These are phyloP conservation scores for Exophiala calicioides DNA, from an alignment of 2,329 filamentous ascomycete genomes.

Conservation along the genomic window DNA sequence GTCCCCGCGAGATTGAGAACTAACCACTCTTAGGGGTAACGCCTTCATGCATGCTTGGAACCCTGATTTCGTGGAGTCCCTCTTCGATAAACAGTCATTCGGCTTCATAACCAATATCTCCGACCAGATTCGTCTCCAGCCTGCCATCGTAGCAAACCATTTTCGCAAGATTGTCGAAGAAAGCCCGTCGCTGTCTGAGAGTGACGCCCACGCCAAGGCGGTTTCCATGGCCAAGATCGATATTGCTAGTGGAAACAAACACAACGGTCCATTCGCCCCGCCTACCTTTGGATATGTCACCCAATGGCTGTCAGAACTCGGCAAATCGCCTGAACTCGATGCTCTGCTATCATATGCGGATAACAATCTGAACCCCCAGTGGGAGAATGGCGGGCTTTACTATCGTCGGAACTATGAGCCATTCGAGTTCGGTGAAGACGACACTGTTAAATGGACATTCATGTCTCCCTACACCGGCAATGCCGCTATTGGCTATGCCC, in stretches of 20 bases:
- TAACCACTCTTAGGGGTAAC: slow-evolving; percentile 34
- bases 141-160: slow-evolving; percentile 30
- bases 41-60: slow-evolving; percentile 45
- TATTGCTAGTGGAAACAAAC: not conserved
- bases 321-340: slow-evolving; percentile 14
- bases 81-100: slow-evolving; percentile 29
- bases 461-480: slow-evolving; percentile 23
- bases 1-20: too few relatives aligned
- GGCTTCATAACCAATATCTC: slow-evolving; percentile 35
- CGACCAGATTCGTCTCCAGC: slow-evolving; percentile 31
- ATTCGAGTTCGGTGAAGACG: slow-evolving; percentile 24
- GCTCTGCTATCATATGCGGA: slow-evolving; percentile 20
- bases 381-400: slow-evolving; percentile 24
- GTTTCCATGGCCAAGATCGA: slow-evolving; percentile 10
- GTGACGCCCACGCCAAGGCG: slow-evolving; percentile 10
- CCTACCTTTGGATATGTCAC: slow-evolving; percentile 35
- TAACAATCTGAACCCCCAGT: slow-evolving; percentile 16
- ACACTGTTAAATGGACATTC: slow-evolving; percentile 15
- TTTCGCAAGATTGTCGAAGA: slow-evolving; percentile 29
- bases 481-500: slow-evolving; percentile 21
- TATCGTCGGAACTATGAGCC: slow-evolving; percentile 23
- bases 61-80: slow-evolving; percentile 33
- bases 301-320: slow-evolving; percentile 37
- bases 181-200: not conserved
- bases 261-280: slow-evolving; percentile 22